Evolutionary conservation across 768 basidiomycete genomes (phyloP), one percentile per base, ranked within the genome.

Genomic region (Strobilomyces confusus): DNA sequence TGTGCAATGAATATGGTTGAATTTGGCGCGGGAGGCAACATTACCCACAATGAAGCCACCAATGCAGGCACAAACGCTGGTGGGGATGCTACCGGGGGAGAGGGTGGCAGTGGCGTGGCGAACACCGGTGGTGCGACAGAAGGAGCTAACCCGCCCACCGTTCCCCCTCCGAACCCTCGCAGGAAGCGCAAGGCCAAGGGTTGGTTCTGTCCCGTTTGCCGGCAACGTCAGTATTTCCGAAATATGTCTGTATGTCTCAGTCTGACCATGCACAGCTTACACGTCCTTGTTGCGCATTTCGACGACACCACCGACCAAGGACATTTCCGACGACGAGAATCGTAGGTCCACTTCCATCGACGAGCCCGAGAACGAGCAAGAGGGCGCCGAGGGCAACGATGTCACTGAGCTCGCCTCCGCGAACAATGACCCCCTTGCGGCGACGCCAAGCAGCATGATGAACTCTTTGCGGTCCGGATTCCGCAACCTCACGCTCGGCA

Each of bases 1-100:
- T 98, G 94, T 64, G 94, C 94, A 1, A 72, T 97, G 48, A 95
- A 95, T 66, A 98, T 98, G 94, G 87, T 98, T 45, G 94, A 98
- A 69, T 98, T 93, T 67, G 94, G 94, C 26, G 94, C 94, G 0
- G 94, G 94, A 3, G 94, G 94, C 3, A 85, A 78, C 44, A 88
- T 95, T 46, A 80, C 78, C n/a, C 84, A 89, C 48, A 62, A 72
- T 3, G 75, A 77, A 8, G 77, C 77, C 13, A 60, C 57, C 29
- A 65, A 56, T 0, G 73, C 70, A 1, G 62, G 68, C 3, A 62
- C 65, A 6, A 64, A 67, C 25, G 56, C 67, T 22, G 63, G 64
- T 54, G 57, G 42, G 56, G 54, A 56, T 34, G 36, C 22, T 19
- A 59, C 68, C 4, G 63, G 66, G 0, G 67, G 64, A 13, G 60